Evolutionary conservation across 805 yeast species (phyloP).

Genomic region (Soucietia sequanensis): DNA sequence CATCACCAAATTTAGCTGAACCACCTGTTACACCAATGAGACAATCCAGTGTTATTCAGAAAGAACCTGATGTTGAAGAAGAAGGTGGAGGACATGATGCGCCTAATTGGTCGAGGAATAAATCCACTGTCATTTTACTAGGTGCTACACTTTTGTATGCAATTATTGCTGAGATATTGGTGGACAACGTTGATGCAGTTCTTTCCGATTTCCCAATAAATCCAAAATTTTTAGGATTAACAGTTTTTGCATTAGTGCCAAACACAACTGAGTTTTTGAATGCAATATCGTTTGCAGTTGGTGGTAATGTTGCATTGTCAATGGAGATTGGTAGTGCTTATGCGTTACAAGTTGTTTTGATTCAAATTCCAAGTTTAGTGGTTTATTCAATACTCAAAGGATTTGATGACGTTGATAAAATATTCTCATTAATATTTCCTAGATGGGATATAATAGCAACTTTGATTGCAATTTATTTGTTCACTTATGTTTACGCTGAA

Average conservation of each 20-base stretch:
- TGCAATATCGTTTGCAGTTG: constrained; percentile 94
- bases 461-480: constrained; percentile 79
- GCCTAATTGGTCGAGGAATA: constrained; percentile 91
- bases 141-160: constrained; percentile 89
- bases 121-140: constrained; percentile 77
- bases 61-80: constrained; percentile 23
- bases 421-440: constrained; percentile 87
- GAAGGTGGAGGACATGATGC: constrained; percentile 84
- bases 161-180: constrained; percentile 88
- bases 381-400: constrained; percentile 60
- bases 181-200: constrained; percentile 89
- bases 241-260: constrained; percentile 94
- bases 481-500: constrained; percentile 92
- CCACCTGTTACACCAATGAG: constrained; percentile 1
- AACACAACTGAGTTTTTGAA: constrained; percentile 95
- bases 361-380: constrained; percentile 91
- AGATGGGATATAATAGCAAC: constrained; percentile 92
- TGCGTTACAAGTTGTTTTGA: constrained; percentile 89
- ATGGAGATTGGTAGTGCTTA: constrained; percentile 99
- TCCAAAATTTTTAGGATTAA: constrained; percentile 89
- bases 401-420: constrained; percentile 38
- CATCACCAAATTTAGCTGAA: constrained; percentile 1
- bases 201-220: constrained; percentile 73
- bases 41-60: constrained; percentile 1
- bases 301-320: constrained; percentile 93